phyloP scores from a whole-genome alignment of 208 protist species.

The Crithidia brevicula region DNA sequence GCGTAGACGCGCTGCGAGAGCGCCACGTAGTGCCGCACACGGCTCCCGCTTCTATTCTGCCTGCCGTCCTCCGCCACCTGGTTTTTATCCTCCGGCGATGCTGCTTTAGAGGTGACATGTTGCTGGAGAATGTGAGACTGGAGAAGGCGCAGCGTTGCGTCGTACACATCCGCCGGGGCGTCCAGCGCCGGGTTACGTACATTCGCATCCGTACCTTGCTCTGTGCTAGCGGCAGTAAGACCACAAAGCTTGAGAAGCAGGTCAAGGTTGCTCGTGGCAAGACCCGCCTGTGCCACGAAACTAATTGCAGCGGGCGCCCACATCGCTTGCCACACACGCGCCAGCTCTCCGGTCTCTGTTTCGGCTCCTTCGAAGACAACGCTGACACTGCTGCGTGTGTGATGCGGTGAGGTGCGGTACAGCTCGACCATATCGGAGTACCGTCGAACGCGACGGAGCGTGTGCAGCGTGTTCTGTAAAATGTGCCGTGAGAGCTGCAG shows the following conservation, averaged over 20 bases:
- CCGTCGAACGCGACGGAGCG: slow-evolving; percentile 51
- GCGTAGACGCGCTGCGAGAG: slow-evolving; percentile 33
- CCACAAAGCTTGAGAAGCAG: slow-evolving; percentile 47
- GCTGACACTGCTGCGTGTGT: not conserved
- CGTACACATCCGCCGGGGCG: slow-evolving; percentile 54
- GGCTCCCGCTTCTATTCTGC: not conserved
- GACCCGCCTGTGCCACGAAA: slow-evolving; percentile 65
- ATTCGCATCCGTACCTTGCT: not conserved
- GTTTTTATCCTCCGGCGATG: not conserved
- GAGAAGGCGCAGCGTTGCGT: slow-evolving; percentile 52
- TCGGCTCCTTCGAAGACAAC: too few species aligned
- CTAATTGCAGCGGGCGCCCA: slow-evolving; percentile 48
- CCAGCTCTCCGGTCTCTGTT: slow-evolving; percentile 1
- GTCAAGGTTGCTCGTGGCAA: slow-evolving; percentile 43
- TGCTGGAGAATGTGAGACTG: slow-evolving; percentile 40
- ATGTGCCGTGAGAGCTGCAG: slow-evolving; percentile 32
- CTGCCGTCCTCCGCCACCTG: too few species aligned
- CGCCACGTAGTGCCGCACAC: slow-evolving; percentile 6
- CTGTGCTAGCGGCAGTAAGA: not conserved
- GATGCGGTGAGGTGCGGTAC: slow-evolving; percentile 22
- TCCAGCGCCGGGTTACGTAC: not conserved
- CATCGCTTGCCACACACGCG: slow-evolving; percentile 27
- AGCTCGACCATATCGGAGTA: slow-evolving; percentile 49
- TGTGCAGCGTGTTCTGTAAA: slow-evolving; percentile 53
- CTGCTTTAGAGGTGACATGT: not conserved